phyloP scores from a whole-genome alignment of 257 asterid species.

The Eustoma russellianum region DNA sequence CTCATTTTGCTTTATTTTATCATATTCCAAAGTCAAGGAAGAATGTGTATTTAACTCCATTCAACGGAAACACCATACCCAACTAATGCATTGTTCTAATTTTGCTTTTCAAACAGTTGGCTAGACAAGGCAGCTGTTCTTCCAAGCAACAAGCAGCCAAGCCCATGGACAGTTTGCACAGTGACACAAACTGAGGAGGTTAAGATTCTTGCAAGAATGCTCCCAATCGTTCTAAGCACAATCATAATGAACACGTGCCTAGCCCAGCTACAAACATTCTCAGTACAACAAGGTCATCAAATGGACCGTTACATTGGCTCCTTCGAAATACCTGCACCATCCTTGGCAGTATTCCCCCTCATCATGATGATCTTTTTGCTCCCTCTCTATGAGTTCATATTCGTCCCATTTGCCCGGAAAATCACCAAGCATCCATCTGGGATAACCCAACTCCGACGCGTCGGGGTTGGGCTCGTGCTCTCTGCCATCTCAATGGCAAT shows the following conservation, averaged over 20 bases:
- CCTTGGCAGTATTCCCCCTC: conserved; percentile 62
- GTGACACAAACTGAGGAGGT: conserved; percentile 67
- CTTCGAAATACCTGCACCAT: conserved; percentile 48
- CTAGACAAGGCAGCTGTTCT: conserved; percentile 67
- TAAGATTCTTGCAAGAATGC: conserved; percentile 49
- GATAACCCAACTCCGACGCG: conserved; percentile 60
- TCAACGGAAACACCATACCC: no score
- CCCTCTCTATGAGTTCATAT: conserved; percentile 46
- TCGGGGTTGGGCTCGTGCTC: conserved; percentile 66
- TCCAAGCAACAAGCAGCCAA: conserved; percentile 12
- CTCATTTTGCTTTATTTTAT: no score
- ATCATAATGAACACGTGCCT: conserved; percentile 65
- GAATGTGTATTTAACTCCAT: no score
- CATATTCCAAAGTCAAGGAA: no score
- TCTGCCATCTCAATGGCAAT: conserved; percentile 53
- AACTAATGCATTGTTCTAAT: no score
- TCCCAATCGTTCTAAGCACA: conserved; percentile 63
- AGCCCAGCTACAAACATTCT: conserved; percentile 76
- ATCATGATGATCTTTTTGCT: conserved; percentile 50
- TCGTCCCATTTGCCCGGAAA: conserved; percentile 49
- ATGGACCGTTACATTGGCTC: conserved; percentile 49
- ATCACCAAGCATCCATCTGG: conserved; percentile 56
- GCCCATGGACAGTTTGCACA: conserved; percentile 46
- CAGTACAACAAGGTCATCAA: conserved; percentile 48
- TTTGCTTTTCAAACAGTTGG: conserved; percentile 18